Evolutionary conservation across 2,329 filamentous ascomycete species (phyloP), one percentile per base, ranked within the genome.

Genomic region (Penicillium sp.): DNA sequence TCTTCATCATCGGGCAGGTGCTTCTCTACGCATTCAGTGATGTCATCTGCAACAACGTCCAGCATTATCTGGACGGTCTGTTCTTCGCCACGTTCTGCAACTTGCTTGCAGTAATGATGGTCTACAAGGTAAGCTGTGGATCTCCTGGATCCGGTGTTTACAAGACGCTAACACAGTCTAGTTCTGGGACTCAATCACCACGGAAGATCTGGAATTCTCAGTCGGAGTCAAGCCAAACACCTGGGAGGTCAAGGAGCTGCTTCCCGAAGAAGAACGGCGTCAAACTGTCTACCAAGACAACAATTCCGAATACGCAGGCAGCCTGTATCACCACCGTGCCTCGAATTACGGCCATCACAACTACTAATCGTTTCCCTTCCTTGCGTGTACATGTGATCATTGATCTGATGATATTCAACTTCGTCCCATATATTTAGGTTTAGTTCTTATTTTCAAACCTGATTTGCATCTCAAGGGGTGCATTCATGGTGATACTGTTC

Each of bases 121-220:
- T 99, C 33, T 99, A 99, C 82, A 99, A 99, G 87, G 90, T 86
- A 73, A 56, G 76, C 36, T 38, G 44, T 31, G 10, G 18, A 38
- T 28, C 10, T 1, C 6, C 11, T n/a, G 22, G 5, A 8, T 25
- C n/a, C 33, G 36, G 14, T 49, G 36, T 38, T 4, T 20, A 14
- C 22, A 40, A 22, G 42, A 51, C 20, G 48, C 69, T 75, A 65
- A 76, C 59, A 39, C 51, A n/a, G 16, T 41, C 48, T 62, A 94
- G 91, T 99, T 95, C 79, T 99, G 94, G 94, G 94, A 99, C 69
- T 96, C 92, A 14, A 99, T 99, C 72, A 99, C 94, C 20, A 91
- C 89, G 68, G 94, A 99, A 75, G 94, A 99, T 71, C 86, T 99
- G 60, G 94, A 99, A 71, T 99, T 99, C 74, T 96, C 91, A 2